Evolutionary conservation across 768 basidiomycete genomes (phyloP), one percentile per base, ranked within the genome.

Genomic region (Mycena maculata): DNA sequence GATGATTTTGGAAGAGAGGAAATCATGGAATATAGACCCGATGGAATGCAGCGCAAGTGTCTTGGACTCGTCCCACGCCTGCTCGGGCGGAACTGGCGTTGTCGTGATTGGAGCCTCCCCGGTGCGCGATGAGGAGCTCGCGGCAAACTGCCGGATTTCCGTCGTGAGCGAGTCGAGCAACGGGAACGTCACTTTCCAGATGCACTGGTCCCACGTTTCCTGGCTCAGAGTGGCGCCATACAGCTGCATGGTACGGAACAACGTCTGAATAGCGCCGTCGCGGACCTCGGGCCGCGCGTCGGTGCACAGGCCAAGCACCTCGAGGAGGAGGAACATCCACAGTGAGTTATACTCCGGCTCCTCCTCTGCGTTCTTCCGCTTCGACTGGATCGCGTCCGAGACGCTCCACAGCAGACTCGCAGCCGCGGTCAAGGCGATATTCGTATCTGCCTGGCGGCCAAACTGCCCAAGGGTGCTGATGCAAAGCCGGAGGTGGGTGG

Each of bases 321-420:
- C 93, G 8, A 90, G 81, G 3, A 99, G 81, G 7, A 98, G 86
- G 78, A 90, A 92, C 88, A 98, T 94, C 97, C 97, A 99, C n/a
- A 98, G 79, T 2, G 88, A 87, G 73, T 90, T 94, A 73, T 94
- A 95, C 70, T 90, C 88, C 0, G 89, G 90, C 69, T 89, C 87
- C 62, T 88, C 87, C 41, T 86, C 84, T 5, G 78, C 78, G 63
- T 85, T 80, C 70, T 90, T 90, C 23, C 93, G 86, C 74, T 94
- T 92, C 9, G 91, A 87, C 73, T 97, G 95, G 38, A 99, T 94
- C 1, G 94, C 92, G 75, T 99, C 97, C 0, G 96, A 98, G 0
- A 99, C 93, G 66, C 93, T 92, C 97, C 97, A 99, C 6, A 99
- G 82, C 3, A 98, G 80, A 58, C 94, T 95, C 63, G 95, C 95